phyloP scores from a whole-genome alignment of 176 grass and related monocot genomes.

The Saccharum spontaneum region DNA sequence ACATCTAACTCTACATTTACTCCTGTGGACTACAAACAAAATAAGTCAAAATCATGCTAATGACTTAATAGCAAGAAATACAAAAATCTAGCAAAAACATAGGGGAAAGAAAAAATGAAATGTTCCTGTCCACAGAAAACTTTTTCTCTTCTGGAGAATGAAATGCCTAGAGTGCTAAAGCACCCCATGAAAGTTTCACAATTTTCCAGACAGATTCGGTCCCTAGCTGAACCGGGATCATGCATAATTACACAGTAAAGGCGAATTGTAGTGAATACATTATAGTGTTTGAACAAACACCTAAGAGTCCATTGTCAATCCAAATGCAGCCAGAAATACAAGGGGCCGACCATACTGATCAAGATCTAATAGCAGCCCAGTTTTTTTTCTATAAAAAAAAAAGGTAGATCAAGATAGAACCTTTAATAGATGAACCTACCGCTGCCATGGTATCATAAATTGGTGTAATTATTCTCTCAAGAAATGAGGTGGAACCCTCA shows the following conservation, averaged over 20 bases:
- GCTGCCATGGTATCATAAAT: conserved; percentile 75
- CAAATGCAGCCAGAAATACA: conserved; percentile 14
- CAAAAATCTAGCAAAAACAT: not conserved
- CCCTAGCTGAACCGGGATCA: not conserved
- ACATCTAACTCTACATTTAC: not conserved
- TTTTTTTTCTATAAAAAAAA: conserved; percentile 19
- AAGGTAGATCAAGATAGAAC: conserved; percentile 33
- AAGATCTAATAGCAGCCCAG: not conserved
- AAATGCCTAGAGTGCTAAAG: not conserved
- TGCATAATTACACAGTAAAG: not conserved
- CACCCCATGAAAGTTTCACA: not conserved
- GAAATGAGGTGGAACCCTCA: conserved; percentile 62
- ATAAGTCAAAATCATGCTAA: not conserved
- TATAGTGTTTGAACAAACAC: not conserved
- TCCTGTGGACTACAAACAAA: not conserved
- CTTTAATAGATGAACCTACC: conserved; percentile 46
- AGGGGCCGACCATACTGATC: not conserved
- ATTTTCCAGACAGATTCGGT: not conserved
- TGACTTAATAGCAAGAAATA: not conserved
- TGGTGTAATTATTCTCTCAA: conserved; percentile 74
- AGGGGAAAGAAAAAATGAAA: not conserved
- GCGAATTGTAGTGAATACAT: not conserved
- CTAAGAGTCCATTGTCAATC: not conserved
- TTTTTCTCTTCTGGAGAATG: not conserved
- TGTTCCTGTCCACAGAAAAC: not conserved